phyloP scores from a whole-genome alignment of 305 asterid species.

The Fraxinus baroniana region DNA sequence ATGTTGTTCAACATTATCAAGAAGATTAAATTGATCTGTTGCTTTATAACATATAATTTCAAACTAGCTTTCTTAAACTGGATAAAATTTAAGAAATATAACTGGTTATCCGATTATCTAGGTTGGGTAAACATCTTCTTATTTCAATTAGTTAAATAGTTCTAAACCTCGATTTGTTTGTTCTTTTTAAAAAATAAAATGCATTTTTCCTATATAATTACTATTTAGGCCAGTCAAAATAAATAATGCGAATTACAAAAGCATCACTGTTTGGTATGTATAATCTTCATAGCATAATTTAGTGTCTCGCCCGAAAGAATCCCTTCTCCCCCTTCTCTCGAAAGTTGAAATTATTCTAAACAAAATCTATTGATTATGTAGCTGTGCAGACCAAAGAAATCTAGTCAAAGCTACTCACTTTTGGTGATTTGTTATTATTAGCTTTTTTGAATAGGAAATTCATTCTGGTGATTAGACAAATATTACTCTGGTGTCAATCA shows the following conservation, averaged over 20 bases:
- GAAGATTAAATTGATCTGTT: background rate
- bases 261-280: background rate
- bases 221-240: background rate
- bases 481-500: background rate
- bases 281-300: background rate
- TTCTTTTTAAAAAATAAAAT: background rate
- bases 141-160: background rate
- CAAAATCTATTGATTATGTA: background rate
- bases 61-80: background rate
- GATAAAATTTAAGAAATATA: background rate
- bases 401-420: background rate
- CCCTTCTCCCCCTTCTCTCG: background rate
- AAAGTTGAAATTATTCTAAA: background rate
- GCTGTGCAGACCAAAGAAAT: background rate
- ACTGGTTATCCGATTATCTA: background rate
- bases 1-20: background rate
- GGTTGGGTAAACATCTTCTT: background rate
- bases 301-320: background rate
- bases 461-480: background rate
- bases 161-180: background rate
- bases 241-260: background rate
- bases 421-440: background rate
- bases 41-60: background rate
- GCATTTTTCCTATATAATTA: background rate
- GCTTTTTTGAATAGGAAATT: background rate